phyloP scores from a whole-genome alignment of 495 filamentous ascomycete genomes.

The Diplogelasinospora grovesii region DNA sequence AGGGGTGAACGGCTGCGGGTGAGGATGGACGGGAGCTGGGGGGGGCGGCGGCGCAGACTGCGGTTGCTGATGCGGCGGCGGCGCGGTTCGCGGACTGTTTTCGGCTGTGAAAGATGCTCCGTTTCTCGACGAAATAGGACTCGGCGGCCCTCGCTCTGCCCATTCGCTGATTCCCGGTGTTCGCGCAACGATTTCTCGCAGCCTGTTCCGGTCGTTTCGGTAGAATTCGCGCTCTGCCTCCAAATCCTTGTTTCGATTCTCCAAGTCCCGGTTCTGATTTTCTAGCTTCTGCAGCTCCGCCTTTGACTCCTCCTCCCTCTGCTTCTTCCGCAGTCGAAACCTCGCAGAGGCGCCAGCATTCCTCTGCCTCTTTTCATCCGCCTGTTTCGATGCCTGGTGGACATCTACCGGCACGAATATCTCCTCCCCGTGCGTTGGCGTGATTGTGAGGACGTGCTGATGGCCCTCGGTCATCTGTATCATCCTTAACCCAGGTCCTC shows the following conservation, averaged over 20 bases:
- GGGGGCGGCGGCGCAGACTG: too few species aligned
- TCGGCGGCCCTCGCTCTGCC: slow-evolving; percentile 42
- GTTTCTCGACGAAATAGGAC: slow-evolving; percentile 31
- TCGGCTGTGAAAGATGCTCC: slow-evolving; percentile 26
- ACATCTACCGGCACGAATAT: slow-evolving; percentile 63
- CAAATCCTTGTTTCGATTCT: slow-evolving; percentile 41
- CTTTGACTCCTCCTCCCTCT: slow-evolving; percentile 73
- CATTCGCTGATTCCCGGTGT: slow-evolving; percentile 45
- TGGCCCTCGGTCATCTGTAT: slow-evolving; percentile 36
- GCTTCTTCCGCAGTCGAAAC: slow-evolving; percentile 82
- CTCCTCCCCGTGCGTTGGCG: slow-evolving; percentile 35
- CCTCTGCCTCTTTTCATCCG: slow-evolving; percentile 85
- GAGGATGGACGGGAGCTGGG: too few species aligned
- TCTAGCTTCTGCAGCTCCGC: slow-evolving; percentile 57
- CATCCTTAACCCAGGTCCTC: slow-evolving; percentile 6
- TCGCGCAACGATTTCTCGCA: slow-evolving; percentile 54
- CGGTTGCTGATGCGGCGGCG: slow-evolving; percentile 14
- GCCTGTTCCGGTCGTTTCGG: slow-evolving; percentile 54
- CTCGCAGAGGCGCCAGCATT: slow-evolving; percentile 90
- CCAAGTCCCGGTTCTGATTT: slow-evolving; percentile 45
- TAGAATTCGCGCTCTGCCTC: slow-evolving; percentile 42
- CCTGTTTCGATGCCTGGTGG: slow-evolving; percentile 74
- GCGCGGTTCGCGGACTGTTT: slow-evolving; percentile 21
- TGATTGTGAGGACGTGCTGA: slow-evolving; percentile 36
- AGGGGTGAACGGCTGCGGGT: too few species aligned